phyloP scores from a whole-genome alignment of 345 rosid species.

The Ailanthus altissimus region DNA sequence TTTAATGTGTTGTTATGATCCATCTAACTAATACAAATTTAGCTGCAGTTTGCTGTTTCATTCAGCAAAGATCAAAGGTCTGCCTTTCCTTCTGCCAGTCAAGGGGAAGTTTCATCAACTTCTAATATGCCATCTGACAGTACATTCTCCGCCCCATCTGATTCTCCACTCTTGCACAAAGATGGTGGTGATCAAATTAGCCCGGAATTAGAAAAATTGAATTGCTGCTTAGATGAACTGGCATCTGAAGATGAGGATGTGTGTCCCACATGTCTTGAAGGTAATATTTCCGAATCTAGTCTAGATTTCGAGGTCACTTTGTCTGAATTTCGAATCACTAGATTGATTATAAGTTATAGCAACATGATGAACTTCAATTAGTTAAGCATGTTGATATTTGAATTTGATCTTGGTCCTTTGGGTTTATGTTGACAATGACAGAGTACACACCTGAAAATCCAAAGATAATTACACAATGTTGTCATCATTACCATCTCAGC shows the following conservation, averaged over 20 bases:
- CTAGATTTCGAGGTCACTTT: too few relatives aligned
- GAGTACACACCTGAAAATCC: conserved; percentile 54
- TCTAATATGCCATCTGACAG: conserved; percentile 3
- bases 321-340: too few relatives aligned
- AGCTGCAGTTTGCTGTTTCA: conserved; percentile 8
- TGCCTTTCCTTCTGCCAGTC: background rate
- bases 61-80: background rate
- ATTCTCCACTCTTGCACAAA: background rate
- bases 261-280: conserved; percentile 58
- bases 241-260: conserved; percentile 39
- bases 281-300: conserved; percentile 29
- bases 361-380: background rate
- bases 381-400: background rate
- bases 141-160: background rate
- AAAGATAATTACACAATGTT: conserved; percentile 40
- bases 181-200: background rate
- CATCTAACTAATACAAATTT: background rate
- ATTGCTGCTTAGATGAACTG: background rate
- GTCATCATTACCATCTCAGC: conserved; percentile 50
- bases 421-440: conserved; percentile 27
- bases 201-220: background rate
- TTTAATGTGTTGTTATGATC: too few relatives aligned
- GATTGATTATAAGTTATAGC: background rate
- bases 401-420: background rate
- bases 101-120: background rate